These are phyloP conservation scores for Mucor racemosus DNA, from an alignment of 371 early-diverging fungal species.

Conservation along the genomic window DNA sequence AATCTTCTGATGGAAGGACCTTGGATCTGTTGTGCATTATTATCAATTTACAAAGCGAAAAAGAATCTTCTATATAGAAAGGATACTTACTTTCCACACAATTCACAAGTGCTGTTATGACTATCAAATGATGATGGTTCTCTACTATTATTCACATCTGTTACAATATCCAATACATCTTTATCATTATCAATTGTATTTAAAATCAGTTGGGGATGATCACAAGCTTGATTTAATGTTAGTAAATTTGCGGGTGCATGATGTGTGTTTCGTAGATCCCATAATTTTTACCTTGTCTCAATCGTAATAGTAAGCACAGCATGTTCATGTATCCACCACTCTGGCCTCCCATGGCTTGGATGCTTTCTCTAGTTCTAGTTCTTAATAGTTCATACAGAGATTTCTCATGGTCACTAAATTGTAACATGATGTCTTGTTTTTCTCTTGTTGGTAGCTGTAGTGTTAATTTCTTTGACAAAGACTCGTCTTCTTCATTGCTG, in stretches of 20 bases:
- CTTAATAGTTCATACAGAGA: slow-evolving; percentile 67
- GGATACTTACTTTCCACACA: slow-evolving; percentile 40
- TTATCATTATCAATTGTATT: slow-evolving; percentile 62
- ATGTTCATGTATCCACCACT: slow-evolving; percentile 63
- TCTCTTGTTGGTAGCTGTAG: slow-evolving; percentile 65
- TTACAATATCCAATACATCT: slow-evolving; percentile 37
- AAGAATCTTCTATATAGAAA: background rate
- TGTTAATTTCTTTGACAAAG: slow-evolving; percentile 55
- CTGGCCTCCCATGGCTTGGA: slow-evolving; percentile 48
- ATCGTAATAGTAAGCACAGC: slow-evolving; percentile 56
- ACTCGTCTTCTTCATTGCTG: background rate
- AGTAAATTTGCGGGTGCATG: background rate
- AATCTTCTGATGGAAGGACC: background rate
- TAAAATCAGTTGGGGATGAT: slow-evolving; percentile 78
- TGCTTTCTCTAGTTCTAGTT: slow-evolving; percentile 44
- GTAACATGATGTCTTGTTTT: slow-evolving; percentile 54
- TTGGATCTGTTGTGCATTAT: background rate
- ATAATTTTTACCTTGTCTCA: slow-evolving; percentile 54
- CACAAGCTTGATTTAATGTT: slow-evolving; percentile 56
- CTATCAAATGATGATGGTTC: slow-evolving; percentile 5
- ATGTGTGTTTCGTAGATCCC: background rate
- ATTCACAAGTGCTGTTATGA: slow-evolving; percentile 25
- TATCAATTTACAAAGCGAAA: background rate
- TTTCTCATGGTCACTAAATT: slow-evolving; percentile 62
- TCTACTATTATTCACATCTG: slow-evolving; percentile 5